phyloP scores from a whole-genome alignment of 2,329 filamentous ascomycete species.

The Trichoderma harzianum region DNA sequence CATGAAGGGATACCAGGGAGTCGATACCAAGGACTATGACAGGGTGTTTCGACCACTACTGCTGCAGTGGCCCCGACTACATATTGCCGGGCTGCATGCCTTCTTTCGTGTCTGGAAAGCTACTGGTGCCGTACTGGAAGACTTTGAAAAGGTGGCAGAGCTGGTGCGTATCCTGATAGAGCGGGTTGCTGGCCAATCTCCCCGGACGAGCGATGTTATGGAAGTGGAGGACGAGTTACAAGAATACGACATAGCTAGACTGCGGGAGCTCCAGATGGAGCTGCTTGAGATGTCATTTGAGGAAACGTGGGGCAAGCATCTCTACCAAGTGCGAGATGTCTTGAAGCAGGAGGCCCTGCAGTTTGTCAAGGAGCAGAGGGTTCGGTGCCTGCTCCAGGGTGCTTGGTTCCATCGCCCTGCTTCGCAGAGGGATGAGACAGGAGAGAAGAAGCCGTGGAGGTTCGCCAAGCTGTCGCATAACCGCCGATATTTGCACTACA shows the following conservation, averaged over 20 bases:
- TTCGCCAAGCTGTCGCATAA: conserved; percentile 91
- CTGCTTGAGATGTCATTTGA: conserved; percentile 88
- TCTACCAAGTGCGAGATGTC: conserved; percentile 87
- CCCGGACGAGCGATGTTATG: conserved; percentile 75
- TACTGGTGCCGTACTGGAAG: conserved; percentile 76
- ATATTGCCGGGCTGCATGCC: conserved; percentile 78
- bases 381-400: conserved; percentile 82
- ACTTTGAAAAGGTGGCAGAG: conserved; percentile 92
- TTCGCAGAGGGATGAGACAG: conserved; percentile 28
- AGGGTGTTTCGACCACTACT: conserved; percentile 82
- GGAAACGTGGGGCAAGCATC: conserved; percentile 87
- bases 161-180: conserved; percentile 86
- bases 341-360: conserved; percentile 86
- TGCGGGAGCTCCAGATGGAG: conserved; percentile 90
- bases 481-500: conserved; percentile 83
- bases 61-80: conserved; percentile 88
- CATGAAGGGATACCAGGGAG: conserved; percentile 66
- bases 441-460: conserved; percentile 64
- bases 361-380: conserved; percentile 95
- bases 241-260: conserved; percentile 73
- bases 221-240: conserved; percentile 87
- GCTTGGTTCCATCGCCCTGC: conserved; percentile 72
- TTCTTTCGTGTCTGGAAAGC: conserved; percentile 93
- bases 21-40: conserved; percentile 78
- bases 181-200: conserved; percentile 79